Conservation (phyloP, 805 yeast species). For the Vanderwaltozyma yarrowii region DNA sequence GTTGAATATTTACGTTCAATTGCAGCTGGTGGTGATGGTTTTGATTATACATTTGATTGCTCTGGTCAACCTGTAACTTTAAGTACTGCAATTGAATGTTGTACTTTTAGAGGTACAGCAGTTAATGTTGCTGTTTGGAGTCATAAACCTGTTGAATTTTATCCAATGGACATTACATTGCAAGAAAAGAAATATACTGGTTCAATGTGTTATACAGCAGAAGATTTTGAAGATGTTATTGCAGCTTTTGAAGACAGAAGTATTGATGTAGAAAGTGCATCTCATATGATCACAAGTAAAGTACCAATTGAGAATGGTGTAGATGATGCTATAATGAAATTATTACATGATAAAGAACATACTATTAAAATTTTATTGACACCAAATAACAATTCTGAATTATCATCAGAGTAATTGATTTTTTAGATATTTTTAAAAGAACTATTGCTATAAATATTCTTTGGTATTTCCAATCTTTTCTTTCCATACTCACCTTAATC, state of each 20-base stretch:
- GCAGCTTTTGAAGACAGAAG: constrained; percentile 38
- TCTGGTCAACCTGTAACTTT: constrained; percentile 44
- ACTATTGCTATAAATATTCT: too few relatives aligned
- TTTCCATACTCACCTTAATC: too few relatives aligned
- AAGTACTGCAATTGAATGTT: constrained; percentile 39
- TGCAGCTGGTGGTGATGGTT: constrained; percentile 37
- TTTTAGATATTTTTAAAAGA: too few relatives aligned
- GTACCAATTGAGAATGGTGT: constrained; percentile 41
- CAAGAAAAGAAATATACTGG: constrained; percentile 49
- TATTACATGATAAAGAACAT: constrained; percentile 42
- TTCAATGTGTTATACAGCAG: constrained; percentile 50
- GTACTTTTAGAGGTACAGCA: constrained; percentile 46
- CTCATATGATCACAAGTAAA: constrained; percentile 43
- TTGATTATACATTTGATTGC: constrained; percentile 43
- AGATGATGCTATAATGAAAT: constrained; percentile 40
- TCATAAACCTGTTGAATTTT: constrained; percentile 36
- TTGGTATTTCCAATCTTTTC: too few relatives aligned
- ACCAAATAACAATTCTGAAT: constrained; percentile 35
- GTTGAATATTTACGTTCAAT: constrained; percentile 31
- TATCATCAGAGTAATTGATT: constrained; percentile 2
- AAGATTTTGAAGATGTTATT: constrained; percentile 50
- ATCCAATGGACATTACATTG: constrained; percentile 46
- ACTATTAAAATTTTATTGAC: constrained; percentile 47
- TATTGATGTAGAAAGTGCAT: constrained; percentile 36
- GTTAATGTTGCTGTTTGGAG: constrained; percentile 63